Conservation (phyloP, 1,284 basidiomycete genomes). For the Sporisorium iseilematis-ciliati region DNA sequence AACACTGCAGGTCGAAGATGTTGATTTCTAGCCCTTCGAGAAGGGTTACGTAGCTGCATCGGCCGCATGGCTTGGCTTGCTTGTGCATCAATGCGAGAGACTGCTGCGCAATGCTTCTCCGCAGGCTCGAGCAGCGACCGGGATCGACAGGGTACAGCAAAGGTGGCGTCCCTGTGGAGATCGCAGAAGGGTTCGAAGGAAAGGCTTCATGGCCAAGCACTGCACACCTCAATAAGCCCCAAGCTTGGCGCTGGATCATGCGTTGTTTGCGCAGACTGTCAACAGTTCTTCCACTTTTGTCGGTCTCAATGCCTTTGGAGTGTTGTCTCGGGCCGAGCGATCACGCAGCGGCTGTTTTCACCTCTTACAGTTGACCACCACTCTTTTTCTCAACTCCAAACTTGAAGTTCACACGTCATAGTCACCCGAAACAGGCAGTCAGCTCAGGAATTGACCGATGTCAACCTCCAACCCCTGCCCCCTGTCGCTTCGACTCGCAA, state of each 20-base stretch:
- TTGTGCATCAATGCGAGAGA: background rate
- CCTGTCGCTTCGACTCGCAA: too few relatives aligned
- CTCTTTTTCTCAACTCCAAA: too few relatives aligned
- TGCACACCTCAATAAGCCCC: background rate
- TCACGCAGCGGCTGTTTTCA: background rate
- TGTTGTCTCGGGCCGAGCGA: too few relatives aligned
- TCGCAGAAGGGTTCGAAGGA: background rate
- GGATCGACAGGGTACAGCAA: conserved; percentile 3
- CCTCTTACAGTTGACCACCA: too few relatives aligned
- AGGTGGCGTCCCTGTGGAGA: background rate
- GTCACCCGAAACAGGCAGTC: too few relatives aligned
- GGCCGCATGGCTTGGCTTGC: conserved; percentile 8
- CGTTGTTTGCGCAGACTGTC: background rate
- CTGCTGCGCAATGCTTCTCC: background rate
- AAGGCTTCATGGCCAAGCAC: conserved; percentile 1
- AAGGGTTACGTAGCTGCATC: background rate
- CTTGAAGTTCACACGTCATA: too few relatives aligned
- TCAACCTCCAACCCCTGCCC: too few relatives aligned
- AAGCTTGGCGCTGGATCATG: background rate
- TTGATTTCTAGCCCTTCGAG: background rate
- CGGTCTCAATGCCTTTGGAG: background rate
- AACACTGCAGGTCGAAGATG: background rate
- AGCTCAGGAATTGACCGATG: too few relatives aligned
- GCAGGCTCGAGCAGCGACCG: background rate
- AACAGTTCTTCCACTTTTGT: too few relatives aligned